Evolutionary conservation across 2,329 filamentous ascomycete genomes (phyloP), one percentile per base, ranked within the genome.

Genomic region (Lecanosticta acicola): DNA sequence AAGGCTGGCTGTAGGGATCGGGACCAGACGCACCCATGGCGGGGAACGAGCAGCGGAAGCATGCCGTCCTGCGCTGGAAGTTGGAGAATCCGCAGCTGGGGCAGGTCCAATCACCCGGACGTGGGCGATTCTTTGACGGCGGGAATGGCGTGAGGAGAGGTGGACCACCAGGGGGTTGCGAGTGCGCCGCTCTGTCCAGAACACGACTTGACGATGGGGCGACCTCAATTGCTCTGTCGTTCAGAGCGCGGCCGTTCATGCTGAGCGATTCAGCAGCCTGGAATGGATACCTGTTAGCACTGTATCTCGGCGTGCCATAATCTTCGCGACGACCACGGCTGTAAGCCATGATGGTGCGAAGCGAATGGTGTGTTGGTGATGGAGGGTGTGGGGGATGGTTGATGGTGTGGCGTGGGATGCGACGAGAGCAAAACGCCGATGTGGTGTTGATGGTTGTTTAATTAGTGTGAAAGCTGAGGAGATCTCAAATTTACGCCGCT

Each of bases 31-130:
- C 81, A 52, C 84, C 84, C 68, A 94, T 88, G 19, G 93, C 91
- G n/a, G 93, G 91, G 81, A 94, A 98, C 1, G 90, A 96, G 76
- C 93, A 98, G 60, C 93, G 86, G 85, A 98, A 98, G 71, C 93
- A 98, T 42, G 91, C 93, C 14, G 93, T 97, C 59, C 93, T 87
- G 61, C 93, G 87, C 72, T 98, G 93, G 76, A 98, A 98, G 77
- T 98, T 98, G 62, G 89, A 96, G 74, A 98, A 98, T 50, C 93
- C 93, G 64, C 93, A 98, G 42, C 90, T 96, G 37, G 93, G 93
- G 75, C 93, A 98, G 49, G 91, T 97, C 93, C 93, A 98, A 70
- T 98, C 93, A 67, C 93, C 93, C 32, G 93, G 93, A 47, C 93
- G 85, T 51, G 93, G 93, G 35, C 93, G 84, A 71, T 98, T 98